Conservation (phyloP, 768 basidiomycete species). For the Psilocybe subaeruginosa region DNA sequence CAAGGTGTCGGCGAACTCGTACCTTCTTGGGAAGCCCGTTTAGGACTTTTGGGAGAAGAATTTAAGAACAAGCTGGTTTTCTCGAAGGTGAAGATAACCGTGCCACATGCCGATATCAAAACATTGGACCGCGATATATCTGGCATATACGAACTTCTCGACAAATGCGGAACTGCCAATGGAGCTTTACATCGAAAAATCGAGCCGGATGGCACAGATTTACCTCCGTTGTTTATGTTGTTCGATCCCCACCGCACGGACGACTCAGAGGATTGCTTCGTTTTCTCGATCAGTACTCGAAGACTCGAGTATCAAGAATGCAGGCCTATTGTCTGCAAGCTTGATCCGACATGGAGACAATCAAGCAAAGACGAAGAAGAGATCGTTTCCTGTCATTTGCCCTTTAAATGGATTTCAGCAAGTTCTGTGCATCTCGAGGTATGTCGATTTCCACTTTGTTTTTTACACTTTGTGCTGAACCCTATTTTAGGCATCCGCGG, state of each 20-base stretch:
- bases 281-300: conserved; percentile 79
- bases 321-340: conserved; percentile 73
- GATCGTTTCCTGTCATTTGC: conserved; percentile 58
- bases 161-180: conserved; percentile 90
- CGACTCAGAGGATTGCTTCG: conserved; percentile 76
- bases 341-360: conserved; percentile 82
- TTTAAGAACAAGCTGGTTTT: conserved; percentile 72
- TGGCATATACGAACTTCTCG: conserved; percentile 77
- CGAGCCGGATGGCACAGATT: conserved; percentile 40
- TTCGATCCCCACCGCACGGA: conserved; percentile 88
- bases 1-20: conserved; percentile 69
- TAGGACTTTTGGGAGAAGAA: conserved; percentile 70
- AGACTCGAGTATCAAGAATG: conserved; percentile 83
- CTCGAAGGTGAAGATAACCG: conserved; percentile 65
- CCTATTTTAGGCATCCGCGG: conserved; percentile 49
- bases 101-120: conserved; percentile 45
- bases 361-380: conserved; percentile 51
- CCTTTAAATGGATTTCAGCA: conserved; percentile 65
- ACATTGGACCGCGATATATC: conserved; percentile 80
- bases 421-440: conserved; percentile 58
- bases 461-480: conserved; percentile 5
- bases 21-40: conserved; percentile 82
- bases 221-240: conserved; percentile 77
- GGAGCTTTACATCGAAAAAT: conserved; percentile 76
- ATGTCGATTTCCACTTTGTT: conserved; percentile 20